phyloP scores from a whole-genome alignment of 768 basidiomycete genomes.

The Auriscalpium vulgare region DNA sequence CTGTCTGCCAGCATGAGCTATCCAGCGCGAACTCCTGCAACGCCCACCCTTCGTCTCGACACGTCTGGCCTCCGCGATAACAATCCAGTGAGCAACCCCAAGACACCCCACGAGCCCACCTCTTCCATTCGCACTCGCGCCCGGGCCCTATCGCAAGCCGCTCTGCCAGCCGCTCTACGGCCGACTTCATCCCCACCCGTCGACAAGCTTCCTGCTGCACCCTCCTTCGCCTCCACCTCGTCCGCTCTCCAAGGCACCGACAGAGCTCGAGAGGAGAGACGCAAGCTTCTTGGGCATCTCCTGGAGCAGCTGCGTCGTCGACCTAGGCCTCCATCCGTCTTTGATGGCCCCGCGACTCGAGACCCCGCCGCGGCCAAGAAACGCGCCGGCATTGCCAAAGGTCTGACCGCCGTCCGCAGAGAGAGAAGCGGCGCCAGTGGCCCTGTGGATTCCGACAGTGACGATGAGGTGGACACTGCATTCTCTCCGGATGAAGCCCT shows the following conservation, averaged over 20 bases:
- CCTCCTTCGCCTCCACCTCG: constrained; percentile 11
- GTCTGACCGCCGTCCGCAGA: not conserved
- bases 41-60: constrained; percentile 11
- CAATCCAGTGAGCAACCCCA: not conserved
- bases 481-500: constrained; percentile 65
- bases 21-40: not conserved
- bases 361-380: constrained; percentile 22
- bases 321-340: constrained; percentile 43
- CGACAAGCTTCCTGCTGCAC: constrained; percentile 19
- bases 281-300: constrained; percentile 61
- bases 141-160: constrained; percentile 17
- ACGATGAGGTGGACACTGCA: constrained; percentile 34
- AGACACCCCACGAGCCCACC: not conserved
- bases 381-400: constrained; percentile 31
- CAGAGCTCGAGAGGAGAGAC: constrained; percentile 51
- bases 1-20: not conserved
- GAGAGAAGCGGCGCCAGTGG: not conserved
- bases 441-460: constrained; percentile 27
- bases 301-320: constrained; percentile 56
- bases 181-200: constrained; percentile 20
- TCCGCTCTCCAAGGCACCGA: constrained; percentile 22
- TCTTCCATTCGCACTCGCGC: constrained; percentile 15
- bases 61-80: constrained; percentile 4
- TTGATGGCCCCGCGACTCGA: constrained; percentile 23
- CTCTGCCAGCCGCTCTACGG: constrained; percentile 20